Percentiles rank a stretch among this genome's conserved stretches.
Evolutionary conservation across 192 early-diverging fungal genomes (phyloP).

Genomic region (Chytriomyces hyalinus): DNA sequence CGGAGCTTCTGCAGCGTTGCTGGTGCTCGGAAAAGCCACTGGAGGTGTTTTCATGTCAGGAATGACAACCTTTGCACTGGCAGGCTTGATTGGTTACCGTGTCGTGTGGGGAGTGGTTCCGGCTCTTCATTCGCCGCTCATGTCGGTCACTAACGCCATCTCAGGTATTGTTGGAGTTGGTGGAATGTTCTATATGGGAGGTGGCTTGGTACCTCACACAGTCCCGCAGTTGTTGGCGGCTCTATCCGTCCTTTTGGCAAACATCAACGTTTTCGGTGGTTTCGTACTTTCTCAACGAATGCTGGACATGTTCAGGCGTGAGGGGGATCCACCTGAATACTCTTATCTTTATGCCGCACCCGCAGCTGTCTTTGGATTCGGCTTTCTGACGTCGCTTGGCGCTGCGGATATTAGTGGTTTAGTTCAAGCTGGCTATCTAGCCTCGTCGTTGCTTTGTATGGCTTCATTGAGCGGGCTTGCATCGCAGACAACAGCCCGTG

Average conservation of each 20-base stretch:
- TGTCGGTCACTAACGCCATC: constrained; percentile 49
- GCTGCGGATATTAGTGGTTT: constrained; percentile 31
- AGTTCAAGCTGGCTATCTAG: constrained; percentile 47
- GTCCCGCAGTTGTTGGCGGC: constrained; percentile 41
- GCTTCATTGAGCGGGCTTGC: constrained; percentile 37
- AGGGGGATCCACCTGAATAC: constrained; percentile 44
- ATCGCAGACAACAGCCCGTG: constrained; percentile 38
- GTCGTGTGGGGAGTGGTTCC: constrained; percentile 49
- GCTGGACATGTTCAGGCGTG: constrained; percentile 49
- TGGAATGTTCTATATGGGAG: constrained; percentile 49
- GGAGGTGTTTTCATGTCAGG: constrained; percentile 33
- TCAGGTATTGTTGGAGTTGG: constrained; percentile 48
- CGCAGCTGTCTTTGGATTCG: constrained; percentile 38
- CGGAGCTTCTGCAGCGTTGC: constrained; percentile 13
- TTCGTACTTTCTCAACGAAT: constrained; percentile 47
- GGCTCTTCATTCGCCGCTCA: constrained; percentile 47
- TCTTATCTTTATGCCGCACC: constrained; percentile 42
- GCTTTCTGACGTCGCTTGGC: constrained; percentile 29
- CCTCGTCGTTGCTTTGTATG: constrained; percentile 43
- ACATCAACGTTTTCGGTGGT: constrained; percentile 47
- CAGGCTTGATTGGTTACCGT: constrained; percentile 46
- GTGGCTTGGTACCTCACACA: constrained; percentile 39
- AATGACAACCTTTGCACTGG: constrained; percentile 39
- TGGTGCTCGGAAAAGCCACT: constrained; percentile 38
- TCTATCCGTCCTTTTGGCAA: constrained; percentile 42